Percentiles rank a stretch among this genome's conserved stretches.
Evolutionary conservation across 139 green algal genomes (phyloP).

Genomic region (Zygnema circumcarinatum): DNA sequence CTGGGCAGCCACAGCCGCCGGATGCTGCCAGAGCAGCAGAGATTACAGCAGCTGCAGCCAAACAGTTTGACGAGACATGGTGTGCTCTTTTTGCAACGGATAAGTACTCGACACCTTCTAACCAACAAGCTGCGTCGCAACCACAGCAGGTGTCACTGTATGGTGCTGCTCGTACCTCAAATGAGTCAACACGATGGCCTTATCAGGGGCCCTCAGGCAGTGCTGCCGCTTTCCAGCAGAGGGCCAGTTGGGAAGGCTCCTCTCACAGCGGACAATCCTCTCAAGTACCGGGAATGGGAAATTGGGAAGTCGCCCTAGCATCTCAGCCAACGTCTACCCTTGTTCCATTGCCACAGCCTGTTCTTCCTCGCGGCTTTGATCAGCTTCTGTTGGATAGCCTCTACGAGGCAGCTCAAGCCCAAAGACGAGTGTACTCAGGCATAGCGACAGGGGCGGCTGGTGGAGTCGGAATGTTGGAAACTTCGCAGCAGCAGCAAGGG

Average conservation of each 20-base stretch:
- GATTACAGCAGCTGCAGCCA: not conserved
- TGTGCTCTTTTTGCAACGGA: not conserved
- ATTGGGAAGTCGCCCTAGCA: not conserved
- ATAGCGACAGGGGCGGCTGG: not conserved
- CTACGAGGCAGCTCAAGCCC: conserved; percentile 36
- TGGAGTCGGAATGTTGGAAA: not conserved
- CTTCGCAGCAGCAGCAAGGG: not conserved
- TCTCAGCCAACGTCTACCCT: not conserved
- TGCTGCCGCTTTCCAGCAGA: not conserved
- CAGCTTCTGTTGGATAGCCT: conserved; percentile 53
- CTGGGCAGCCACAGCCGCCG: not conserved
- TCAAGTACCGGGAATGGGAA: not conserved
- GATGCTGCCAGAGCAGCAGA: not conserved
- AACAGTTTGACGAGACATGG: not conserved
- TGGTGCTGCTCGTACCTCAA: too few species aligned
- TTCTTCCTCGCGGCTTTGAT: conserved; percentile 25
- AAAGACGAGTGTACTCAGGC: not conserved
- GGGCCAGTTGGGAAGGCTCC: not conserved
- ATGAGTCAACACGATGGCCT: too few species aligned
- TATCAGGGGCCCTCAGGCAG: not conserved
- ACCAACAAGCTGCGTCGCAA: too few species aligned
- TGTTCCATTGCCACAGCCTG: not conserved
- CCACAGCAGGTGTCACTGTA: not conserved
- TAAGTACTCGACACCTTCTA: not conserved
- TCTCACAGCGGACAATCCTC: not conserved